A percentile compares a stretch with the other conserved stretches of the same genome.
phyloP scores from a whole-genome alignment of 129 eudicot species.

The Flaveria brownii region DNA sequence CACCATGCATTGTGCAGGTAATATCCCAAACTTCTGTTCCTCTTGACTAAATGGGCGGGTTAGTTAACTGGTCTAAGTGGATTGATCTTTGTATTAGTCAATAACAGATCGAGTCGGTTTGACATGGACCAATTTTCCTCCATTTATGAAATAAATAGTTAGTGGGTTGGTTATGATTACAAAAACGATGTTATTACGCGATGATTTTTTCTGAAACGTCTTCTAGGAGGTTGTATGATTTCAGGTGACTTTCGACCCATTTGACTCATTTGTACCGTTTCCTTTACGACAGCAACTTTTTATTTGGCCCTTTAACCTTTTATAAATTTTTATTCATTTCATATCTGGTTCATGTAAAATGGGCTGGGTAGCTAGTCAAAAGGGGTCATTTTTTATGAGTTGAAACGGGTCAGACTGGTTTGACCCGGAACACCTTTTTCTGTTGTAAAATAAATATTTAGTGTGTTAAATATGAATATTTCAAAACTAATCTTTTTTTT shows the following conservation, averaged over 20 bases:
- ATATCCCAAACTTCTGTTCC: slow-evolving; percentile 16
- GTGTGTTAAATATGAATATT: not conserved
- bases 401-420: not conserved
- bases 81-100: not conserved
- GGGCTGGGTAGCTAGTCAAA: not conserved
- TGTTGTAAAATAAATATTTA: not conserved
- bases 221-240: not conserved
- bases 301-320: not conserved
- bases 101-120: not conserved
- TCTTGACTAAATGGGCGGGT: not conserved
- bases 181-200: not conserved
- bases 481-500: not conserved
- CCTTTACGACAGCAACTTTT: not conserved
- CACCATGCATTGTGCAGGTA: slow-evolving; percentile 90
- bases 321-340: not conserved
- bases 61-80: not conserved
- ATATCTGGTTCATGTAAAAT: not conserved
- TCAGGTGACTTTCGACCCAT: not conserved
- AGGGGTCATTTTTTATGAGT: not conserved
- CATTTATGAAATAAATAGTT: not conserved
- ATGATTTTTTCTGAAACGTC: not conserved
- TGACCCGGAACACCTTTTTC: not conserved
- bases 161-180: not conserved
- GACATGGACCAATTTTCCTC: not conserved
- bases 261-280: not conserved